Conservation (phyloP, 768 basidiomycete genomes). For the Psilocybe subaeruginosa region DNA sequence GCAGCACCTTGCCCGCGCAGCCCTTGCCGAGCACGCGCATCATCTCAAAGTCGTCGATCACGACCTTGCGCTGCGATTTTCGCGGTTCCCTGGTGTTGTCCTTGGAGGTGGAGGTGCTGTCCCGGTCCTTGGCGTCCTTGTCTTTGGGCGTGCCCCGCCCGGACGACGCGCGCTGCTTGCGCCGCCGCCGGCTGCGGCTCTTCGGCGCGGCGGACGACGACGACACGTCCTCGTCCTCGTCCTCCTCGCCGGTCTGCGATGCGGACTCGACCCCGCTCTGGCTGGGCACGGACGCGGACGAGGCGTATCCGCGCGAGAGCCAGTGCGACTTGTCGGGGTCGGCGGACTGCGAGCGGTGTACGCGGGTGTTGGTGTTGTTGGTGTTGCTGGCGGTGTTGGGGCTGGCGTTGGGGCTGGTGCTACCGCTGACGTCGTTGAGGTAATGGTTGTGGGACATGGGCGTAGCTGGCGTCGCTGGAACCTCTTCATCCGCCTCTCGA, state of each 20-base stretch:
- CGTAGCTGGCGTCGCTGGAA: conserved; percentile 37
- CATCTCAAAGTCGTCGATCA: conserved; percentile 94
- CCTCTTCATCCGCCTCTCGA: conserved; percentile 7
- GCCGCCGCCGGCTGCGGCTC: conserved; percentile 17
- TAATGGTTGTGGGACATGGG: conserved; percentile 21
- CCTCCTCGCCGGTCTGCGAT: conserved; percentile 46
- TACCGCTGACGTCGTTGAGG: background rate
- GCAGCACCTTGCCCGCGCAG: conserved; percentile 94
- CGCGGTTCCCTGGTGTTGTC: conserved; percentile 32
- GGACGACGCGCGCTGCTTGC: conserved; percentile 27
- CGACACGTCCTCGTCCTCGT: conserved; percentile 55
- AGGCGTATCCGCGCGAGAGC: conserved; percentile 60
- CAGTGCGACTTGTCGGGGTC: conserved; percentile 69
- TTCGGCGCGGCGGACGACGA: conserved; percentile 52
- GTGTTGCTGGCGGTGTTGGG: too few species aligned
- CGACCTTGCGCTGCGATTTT: conserved; percentile 74
- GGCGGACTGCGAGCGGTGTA: conserved; percentile 81
- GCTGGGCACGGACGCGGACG: conserved; percentile 52
- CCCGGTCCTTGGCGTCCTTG: conserved; percentile 24
- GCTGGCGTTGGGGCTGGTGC: too few species aligned
- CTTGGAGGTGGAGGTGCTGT: too few species aligned
- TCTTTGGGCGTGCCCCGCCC: conserved; percentile 48
- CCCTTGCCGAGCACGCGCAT: conserved; percentile 96
- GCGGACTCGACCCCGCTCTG: conserved; percentile 53
- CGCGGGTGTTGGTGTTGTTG: conserved; percentile 29